A percentile compares a stretch with the other conserved stretches of the same genome.
Evolutionary conservation across 2,329 filamentous ascomycete genomes (phyloP).

Genomic region (Lasiodiplodia gonubiensis): DNA sequence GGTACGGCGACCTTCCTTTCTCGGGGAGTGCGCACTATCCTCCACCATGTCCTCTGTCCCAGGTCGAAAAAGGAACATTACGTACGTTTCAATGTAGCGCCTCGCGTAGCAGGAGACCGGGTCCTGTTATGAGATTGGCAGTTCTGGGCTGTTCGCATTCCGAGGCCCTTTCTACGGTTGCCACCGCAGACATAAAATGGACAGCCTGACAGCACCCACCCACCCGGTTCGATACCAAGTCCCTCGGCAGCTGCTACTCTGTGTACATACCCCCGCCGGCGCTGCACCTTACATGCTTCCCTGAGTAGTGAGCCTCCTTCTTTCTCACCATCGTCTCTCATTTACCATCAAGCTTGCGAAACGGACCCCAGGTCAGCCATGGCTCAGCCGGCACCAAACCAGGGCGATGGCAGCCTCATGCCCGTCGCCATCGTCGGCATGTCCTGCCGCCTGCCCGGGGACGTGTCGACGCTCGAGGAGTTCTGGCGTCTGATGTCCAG

Average conservation of each 20-base stretch:
- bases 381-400: neutral
- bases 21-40: neutral
- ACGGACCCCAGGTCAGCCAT: conserved; percentile 14
- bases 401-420: conserved; percentile 20
- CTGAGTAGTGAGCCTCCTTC: too few relatives aligned
- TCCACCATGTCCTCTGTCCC: neutral
- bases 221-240: neutral
- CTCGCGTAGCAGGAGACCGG: neutral
- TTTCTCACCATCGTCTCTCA: neutral
- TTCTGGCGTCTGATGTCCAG: conserved; percentile 45
- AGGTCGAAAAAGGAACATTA: conserved; percentile 2
- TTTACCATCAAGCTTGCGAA: neutral
- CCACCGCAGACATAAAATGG: conserved; percentile 13
- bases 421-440: conserved; percentile 46
- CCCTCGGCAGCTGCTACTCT: conserved; percentile 4
- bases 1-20: neutral
- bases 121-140: conserved; percentile 6
- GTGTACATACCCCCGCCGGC: neutral
- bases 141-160: neutral
- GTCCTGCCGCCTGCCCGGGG: conserved; percentile 40
- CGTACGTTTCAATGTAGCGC: conserved; percentile 14
- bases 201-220: neutral
- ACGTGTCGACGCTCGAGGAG: conserved; percentile 40
- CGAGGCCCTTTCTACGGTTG: neutral
- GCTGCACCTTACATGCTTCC: neutral